phyloP scores from a whole-genome alignment of 169 alveolate species.

The Cyclospora cayetanensis region DNA sequence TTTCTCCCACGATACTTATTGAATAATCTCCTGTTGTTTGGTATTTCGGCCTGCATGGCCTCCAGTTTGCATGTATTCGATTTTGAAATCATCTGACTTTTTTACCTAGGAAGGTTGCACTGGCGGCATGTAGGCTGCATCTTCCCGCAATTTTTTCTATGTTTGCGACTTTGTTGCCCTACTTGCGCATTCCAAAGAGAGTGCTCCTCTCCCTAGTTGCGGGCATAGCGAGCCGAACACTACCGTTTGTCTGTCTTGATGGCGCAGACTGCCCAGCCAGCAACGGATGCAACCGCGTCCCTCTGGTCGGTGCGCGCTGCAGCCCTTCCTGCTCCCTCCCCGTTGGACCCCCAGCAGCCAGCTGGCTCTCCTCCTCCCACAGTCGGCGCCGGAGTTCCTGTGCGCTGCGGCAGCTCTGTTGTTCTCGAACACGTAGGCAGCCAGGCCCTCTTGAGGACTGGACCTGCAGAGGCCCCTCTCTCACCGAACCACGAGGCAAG shows the following conservation, averaged over 20 bases:
- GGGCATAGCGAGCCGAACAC: no score
- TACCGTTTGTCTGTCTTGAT: neutral
- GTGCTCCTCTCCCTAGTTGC: no score
- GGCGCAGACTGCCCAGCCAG: conserved; percentile 22
- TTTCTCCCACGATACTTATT: no score
- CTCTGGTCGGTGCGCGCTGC: conserved; percentile 35
- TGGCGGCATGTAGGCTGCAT: no score
- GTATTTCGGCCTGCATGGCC: no score
- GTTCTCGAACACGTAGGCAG: conserved; percentile 42
- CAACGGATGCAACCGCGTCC: neutral
- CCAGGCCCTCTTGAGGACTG: conserved; percentile 18
- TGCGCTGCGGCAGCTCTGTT: conserved; percentile 31
- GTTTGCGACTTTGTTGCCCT: no score
- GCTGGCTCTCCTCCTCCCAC: neutral
- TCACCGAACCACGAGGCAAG: conserved; percentile 14
- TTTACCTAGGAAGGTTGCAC: no score
- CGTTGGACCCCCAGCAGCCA: conserved; percentile 30
- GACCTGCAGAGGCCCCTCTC: conserved; percentile 37
- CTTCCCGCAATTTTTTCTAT: no score
- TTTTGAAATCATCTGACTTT: no score
- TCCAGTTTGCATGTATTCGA: no score
- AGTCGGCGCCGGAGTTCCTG: conserved; percentile 59
- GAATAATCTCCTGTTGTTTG: no score
- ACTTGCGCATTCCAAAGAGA: no score
- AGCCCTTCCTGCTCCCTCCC: neutral